These are phyloP conservation scores for Dicorynia guianensis DNA, from an alignment of 306 rosid species.

Conservation along the genomic window DNA sequence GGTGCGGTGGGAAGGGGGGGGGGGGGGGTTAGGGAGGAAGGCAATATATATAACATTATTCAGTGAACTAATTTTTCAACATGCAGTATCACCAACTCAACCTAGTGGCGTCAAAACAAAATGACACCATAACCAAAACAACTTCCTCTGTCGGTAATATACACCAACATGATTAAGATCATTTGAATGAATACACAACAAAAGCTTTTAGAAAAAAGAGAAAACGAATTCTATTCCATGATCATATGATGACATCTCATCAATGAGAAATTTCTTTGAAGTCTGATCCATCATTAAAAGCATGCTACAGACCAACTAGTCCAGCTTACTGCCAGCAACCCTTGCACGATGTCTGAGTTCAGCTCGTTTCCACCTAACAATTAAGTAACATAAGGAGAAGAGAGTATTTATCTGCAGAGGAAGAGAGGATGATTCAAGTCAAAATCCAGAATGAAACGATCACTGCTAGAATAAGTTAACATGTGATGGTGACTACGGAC, in stretches of 20 bases:
- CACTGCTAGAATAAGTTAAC: background rate
- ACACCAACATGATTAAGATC: constrained; percentile 1
- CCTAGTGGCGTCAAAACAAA: background rate
- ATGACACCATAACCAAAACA: background rate
- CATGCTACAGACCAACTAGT: constrained; percentile 46
- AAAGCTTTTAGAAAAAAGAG: constrained; percentile 1
- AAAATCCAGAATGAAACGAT: constrained; percentile 20
- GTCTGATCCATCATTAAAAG: constrained; percentile 11
- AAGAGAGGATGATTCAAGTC: constrained; percentile 34
- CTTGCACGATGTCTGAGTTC: constrained; percentile 92
- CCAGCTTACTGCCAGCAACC: constrained; percentile 71
- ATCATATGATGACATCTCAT: constrained; percentile 32
- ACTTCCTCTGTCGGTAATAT: background rate
- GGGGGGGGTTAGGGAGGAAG: too few relatives aligned
- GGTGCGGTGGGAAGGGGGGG: background rate
- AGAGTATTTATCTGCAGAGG: constrained; percentile 86
- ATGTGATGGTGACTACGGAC: constrained; percentile 53
- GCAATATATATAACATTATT: background rate
- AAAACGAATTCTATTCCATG: constrained; percentile 14
- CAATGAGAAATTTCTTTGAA: background rate
- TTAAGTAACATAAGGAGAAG: constrained; percentile 75
- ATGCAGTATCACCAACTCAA: background rate
- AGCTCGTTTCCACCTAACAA: constrained; percentile 94
- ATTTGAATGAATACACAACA: background rate
- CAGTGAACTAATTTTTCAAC: background rate